Conservation (phyloP, 805 yeast genomes). For the Schwanniomyces occidentalis region DNA sequence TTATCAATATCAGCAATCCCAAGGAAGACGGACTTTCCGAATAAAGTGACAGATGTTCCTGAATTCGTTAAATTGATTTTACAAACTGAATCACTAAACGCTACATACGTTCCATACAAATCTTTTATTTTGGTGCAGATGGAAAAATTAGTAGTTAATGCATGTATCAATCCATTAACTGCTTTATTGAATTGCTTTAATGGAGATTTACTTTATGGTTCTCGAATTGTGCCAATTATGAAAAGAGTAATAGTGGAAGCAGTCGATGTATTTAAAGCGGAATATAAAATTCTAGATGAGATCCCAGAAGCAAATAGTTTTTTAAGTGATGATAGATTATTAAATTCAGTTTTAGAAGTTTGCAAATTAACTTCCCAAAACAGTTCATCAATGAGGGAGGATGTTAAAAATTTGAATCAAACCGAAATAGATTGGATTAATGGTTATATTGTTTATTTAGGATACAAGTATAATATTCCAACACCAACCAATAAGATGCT, state of each 20-base stretch:
- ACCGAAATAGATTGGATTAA: slow-evolving; percentile 85
- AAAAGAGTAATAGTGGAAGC: slow-evolving; percentile 46
- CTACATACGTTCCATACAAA: slow-evolving; percentile 35
- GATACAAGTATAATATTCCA: slow-evolving; percentile 40
- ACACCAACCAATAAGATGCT: slow-evolving; percentile 53
- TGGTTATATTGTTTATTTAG: slow-evolving; percentile 69
- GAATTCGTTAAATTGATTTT: slow-evolving; percentile 22
- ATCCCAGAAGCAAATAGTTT: slow-evolving; percentile 31
- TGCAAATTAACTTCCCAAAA: slow-evolving; percentile 51
- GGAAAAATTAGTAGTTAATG: slow-evolving; percentile 76
- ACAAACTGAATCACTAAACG: slow-evolving; percentile 23
- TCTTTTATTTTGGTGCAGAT: slow-evolving; percentile 57
- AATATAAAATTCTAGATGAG: slow-evolving; percentile 21
- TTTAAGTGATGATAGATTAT: slow-evolving; percentile 34
- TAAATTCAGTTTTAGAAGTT: slow-evolving; percentile 30
- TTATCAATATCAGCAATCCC: slow-evolving; percentile 62
- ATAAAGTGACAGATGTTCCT: slow-evolving; percentile 10
- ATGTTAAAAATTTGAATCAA: slow-evolving; percentile 50
- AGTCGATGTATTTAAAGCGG: slow-evolving; percentile 40
- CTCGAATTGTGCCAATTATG: slow-evolving; percentile 34
- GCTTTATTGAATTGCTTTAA: slow-evolving; percentile 76
- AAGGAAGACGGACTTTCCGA: slow-evolving; percentile 10
- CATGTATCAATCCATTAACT: slow-evolving; percentile 82
- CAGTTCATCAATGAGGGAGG: slow-evolving; percentile 72
- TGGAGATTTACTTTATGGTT: slow-evolving; percentile 61